Evolutionary conservation across 768 basidiomycete genomes (phyloP).

Genomic region (Serendipita indica): DNA sequence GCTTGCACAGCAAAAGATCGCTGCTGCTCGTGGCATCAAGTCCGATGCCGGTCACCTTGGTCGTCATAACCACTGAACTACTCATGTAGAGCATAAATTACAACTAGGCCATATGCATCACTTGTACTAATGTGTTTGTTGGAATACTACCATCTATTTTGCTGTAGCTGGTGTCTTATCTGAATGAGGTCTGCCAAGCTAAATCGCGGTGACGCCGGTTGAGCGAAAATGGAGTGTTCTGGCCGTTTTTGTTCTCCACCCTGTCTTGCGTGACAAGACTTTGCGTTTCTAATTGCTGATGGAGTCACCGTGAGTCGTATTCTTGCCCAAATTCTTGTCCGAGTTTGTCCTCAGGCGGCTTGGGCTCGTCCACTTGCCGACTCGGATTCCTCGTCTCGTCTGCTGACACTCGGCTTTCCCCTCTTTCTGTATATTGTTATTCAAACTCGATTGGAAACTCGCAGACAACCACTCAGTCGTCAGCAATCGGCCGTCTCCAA

Average conservation of each 20-base stretch:
- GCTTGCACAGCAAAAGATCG: constrained; percentile 1
- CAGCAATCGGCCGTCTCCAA: background rate
- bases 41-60: constrained; percentile 2
- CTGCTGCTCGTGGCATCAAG: constrained; percentile 6
- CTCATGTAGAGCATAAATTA: no score
- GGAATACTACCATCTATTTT: no score
- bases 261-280: no score
- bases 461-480: background rate
- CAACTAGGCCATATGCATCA: no score
- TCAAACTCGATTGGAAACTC: no score
- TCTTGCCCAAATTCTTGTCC: background rate
- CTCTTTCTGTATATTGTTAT: background rate
- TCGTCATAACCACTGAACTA: background rate
- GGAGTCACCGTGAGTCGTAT: background rate
- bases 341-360: background rate
- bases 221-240: no score
- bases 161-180: background rate
- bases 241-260: no score
- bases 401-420: background rate
- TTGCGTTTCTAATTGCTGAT: no score
- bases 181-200: background rate
- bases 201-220: no score
- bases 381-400: background rate
- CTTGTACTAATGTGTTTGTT: no score
- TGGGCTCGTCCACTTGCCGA: background rate